Evolutionary conservation across 768 basidiomycete species (phyloP).

Genomic region (Lentinus tigrinus): DNA sequence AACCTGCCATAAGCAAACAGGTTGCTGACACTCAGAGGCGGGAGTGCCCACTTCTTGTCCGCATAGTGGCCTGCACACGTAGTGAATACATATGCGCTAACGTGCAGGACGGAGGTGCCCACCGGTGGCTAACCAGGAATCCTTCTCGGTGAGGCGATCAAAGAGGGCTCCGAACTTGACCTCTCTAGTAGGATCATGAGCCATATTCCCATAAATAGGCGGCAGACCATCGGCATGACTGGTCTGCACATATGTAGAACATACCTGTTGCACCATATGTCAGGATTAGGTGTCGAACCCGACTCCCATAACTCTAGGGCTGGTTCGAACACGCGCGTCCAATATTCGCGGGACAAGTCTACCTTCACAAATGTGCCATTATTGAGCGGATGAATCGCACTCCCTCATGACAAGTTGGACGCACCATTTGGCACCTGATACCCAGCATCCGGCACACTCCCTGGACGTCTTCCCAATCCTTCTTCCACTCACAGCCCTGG

Average conservation of each 20-base stretch:
- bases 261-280: slow-evolving; percentile 88
- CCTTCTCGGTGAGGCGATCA: slow-evolving; percentile 47
- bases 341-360: slow-evolving; percentile 89
- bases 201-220: too few relatives aligned
- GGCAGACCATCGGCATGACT: too few relatives aligned
- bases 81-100: neutral
- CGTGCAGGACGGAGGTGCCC: slow-evolving; percentile 5
- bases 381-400: neutral
- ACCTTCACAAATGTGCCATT: slow-evolving; percentile 42
- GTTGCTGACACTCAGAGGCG: neutral
- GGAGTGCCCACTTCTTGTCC: slow-evolving; percentile 50
- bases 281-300: slow-evolving; percentile 89
- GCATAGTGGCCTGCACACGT: slow-evolving; percentile 78
- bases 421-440: slow-evolving; percentile 73
- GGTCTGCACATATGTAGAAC: too few relatives aligned
- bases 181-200: slow-evolving; percentile 48
- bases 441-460: slow-evolving; percentile 70
- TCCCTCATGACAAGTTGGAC: slow-evolving; percentile 14
- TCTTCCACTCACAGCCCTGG: slow-evolving; percentile 93
- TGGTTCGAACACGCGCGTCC: slow-evolving; percentile 89
- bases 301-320: slow-evolving; percentile 73
- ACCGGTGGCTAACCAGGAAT: slow-evolving; percentile 84
- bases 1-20: slow-evolving; percentile 6
- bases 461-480: slow-evolving; percentile 91
- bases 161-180: slow-evolving; percentile 90